Percentiles rank a stretch among this genome's conserved stretches.
Conservation (phyloP, 1,139 yeast species). For the Candida sp. region DNA sequence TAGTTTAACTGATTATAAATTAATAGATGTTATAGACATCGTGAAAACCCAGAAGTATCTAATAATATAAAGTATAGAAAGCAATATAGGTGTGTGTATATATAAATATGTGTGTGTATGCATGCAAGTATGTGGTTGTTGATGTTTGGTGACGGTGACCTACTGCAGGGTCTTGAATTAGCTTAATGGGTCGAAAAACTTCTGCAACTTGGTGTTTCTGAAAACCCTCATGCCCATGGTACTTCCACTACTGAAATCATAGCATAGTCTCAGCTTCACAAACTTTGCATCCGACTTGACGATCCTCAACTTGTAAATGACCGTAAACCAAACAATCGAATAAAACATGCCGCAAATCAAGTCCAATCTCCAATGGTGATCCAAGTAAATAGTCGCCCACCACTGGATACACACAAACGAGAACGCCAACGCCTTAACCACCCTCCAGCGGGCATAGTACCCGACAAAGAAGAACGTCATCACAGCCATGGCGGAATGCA, state of each 20-base stretch:
- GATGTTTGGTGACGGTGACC: too few species aligned
- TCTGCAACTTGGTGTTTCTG: conserved; percentile 44
- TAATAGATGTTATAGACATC: too few species aligned
- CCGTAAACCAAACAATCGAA: conserved; percentile 46
- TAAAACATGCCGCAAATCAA: conserved; percentile 56
- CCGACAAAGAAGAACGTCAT: conserved; percentile 52
- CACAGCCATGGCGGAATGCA: conserved; percentile 69
- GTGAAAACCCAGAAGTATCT: too few species aligned
- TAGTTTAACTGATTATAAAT: too few species aligned
- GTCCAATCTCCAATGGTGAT: conserved; percentile 74
- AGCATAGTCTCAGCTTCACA: conserved; percentile 34
- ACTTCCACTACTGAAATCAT: conserved; percentile 40
- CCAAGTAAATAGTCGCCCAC: conserved; percentile 79
- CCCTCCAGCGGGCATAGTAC: conserved; percentile 42
- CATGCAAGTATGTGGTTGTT: too few species aligned
- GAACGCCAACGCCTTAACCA: conserved; percentile 36
- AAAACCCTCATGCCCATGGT: conserved; percentile 68
- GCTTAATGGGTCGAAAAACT: conserved; percentile 54
- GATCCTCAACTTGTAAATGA: conserved; percentile 28
- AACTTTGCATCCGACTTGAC: conserved; percentile 27
- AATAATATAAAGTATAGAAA: too few species aligned
- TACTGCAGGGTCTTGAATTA: background rate
- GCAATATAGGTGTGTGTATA: too few species aligned
- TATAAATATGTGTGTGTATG: too few species aligned
- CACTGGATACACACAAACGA: conserved; percentile 57